Evolutionary conservation across 164 flowering plant genomes (phyloP), one percentile per base, ranked within the genome.

Genomic region (Amborella trichopoda): DNA sequence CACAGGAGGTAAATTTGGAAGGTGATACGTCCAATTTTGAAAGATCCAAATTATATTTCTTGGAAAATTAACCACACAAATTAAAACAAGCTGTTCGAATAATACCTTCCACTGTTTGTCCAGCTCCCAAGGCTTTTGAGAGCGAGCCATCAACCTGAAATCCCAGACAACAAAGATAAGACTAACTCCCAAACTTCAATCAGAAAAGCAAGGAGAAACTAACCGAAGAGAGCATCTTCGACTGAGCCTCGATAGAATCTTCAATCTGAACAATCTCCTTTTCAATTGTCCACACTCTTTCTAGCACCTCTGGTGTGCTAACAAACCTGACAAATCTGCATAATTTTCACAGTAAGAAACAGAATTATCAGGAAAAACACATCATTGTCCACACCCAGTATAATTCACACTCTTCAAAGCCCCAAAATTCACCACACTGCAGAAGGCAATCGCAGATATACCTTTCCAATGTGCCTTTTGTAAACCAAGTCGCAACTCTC

Each of bases 251-350:
- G 57, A 78, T 59, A 0, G 96, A 86, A 50, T 44, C 50, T 61
- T 84, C 83, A 50, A 84, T 78, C 75, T 88, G 91, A 34, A 55
- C 59, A 27, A 88, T 72, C 72, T 88, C 97, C 34, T 34, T 73
- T 75, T 88, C 91, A 28, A 76, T 67, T 5, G 79, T 73, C 25
- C 78, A 89, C 64, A 84, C 74, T 56, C 97, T 71, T 76, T 88
- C 97, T 26, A 88, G 78, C 55, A 84, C 73, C 54, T 88, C 97
- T 1, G 97, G 97, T 9, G 91, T 68, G 51, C 68, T 75, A 18
- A 88, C 84, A 70, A 88, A 88, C 51, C 80, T 66, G 67, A 88
- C 97, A 64, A 88, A 88, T 65, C 96, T 88, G 68, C 44, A 14
- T 12, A 45, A 51, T 48, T 32, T 26, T 26, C 28, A 53, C n/a